Conservation (phyloP, 768 basidiomycete genomes). For the Termitomyces sp. region DNA sequence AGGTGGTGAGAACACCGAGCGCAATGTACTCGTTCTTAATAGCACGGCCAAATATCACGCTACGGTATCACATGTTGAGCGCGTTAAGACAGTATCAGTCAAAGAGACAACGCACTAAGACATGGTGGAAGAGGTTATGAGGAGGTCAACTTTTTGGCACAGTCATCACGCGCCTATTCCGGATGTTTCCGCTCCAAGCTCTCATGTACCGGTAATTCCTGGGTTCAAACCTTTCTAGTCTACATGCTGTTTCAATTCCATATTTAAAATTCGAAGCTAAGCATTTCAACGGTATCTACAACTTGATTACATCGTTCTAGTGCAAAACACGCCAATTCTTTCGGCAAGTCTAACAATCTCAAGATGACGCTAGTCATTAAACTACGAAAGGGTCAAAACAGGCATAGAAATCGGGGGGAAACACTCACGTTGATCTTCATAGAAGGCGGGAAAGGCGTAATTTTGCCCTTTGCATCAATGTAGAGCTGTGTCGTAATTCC, state of each 20-base stretch:
- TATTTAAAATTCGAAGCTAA: not conserved
- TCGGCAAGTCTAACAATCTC: not conserved
- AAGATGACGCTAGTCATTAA: not conserved
- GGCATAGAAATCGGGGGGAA: not conserved
- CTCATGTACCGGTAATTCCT: not conserved
- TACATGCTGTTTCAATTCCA: not conserved
- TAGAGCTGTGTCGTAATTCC: constrained; percentile 25
- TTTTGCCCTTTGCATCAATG: constrained; percentile 27
- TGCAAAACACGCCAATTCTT: not conserved
- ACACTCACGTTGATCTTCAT: constrained; percentile 30
- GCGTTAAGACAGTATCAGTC: not conserved
- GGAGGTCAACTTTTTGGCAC: constrained; percentile 12
- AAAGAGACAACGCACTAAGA: constrained; percentile 12
- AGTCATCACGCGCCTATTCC: constrained; percentile 10
- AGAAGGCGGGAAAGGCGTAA: constrained; percentile 39
- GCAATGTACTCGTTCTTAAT: constrained; percentile 80
- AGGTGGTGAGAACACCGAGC: constrained; percentile 54
- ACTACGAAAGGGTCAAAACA: not conserved
- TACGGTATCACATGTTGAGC: constrained; percentile 19
- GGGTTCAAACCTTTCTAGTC: not conserved
- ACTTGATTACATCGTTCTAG: not conserved
- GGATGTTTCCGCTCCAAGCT: constrained; percentile 16
- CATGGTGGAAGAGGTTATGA: constrained; percentile 11
- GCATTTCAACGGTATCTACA: not conserved
- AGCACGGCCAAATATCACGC: constrained; percentile 72